A percentile compares a stretch with the other conserved stretches of the same genome.
Evolutionary conservation across 176 grass and related monocot species (phyloP).

Genomic region (Carex littledalei): DNA sequence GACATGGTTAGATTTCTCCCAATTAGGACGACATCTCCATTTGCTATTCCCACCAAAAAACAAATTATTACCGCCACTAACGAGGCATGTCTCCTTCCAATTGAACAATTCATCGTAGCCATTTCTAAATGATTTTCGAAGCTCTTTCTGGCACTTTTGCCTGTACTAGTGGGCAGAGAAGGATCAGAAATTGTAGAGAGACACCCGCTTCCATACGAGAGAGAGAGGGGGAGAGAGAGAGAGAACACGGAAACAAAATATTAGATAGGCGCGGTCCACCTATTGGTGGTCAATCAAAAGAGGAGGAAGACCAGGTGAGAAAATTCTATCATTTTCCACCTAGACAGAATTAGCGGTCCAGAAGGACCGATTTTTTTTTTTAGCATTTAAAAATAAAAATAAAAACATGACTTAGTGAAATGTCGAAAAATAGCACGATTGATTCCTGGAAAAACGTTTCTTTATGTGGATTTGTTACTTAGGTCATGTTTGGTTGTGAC

Average conservation of each 20-base stretch:
- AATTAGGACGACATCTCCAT: constrained; percentile 51
- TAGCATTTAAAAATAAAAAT: no score
- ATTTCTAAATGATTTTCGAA: neutral
- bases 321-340: neutral
- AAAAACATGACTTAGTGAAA: no score
- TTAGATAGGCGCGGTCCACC: neutral
- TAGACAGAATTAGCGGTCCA: neutral
- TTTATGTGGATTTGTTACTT: no score
- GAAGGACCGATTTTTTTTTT: neutral
- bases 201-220: constrained; percentile 61
- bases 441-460: no score
- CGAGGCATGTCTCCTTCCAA: constrained; percentile 16
- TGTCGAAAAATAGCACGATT: no score
- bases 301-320: neutral
- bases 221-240: neutral
- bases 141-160: neutral
- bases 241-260: neutral
- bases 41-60: constrained; percentile 36
- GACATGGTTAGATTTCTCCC: constrained; percentile 49
- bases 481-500: no score
- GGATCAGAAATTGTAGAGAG: constrained; percentile 22
- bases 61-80: constrained; percentile 24
- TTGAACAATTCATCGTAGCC: constrained; percentile 12
- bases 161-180: neutral
- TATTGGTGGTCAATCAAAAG: neutral